phyloP scores from a whole-genome alignment of 208 protist genomes.

The Wallacemonas rigidus region DNA sequence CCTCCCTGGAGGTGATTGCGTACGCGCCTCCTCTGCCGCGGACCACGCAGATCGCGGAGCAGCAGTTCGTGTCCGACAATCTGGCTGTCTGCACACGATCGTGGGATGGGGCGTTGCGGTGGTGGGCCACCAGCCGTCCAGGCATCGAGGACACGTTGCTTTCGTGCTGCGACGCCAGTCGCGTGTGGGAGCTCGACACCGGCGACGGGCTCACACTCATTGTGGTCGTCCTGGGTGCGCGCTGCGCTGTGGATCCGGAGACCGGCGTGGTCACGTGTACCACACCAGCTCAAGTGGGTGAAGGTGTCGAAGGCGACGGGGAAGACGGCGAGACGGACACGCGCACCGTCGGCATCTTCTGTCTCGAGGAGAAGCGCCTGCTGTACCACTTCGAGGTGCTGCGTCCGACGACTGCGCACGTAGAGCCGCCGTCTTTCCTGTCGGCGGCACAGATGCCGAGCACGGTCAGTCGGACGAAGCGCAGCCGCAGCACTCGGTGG shows the following conservation, averaged over 20 bases:
- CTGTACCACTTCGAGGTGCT: conserved; percentile 9
- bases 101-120: background rate
- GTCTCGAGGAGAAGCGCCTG: conserved; percentile 1
- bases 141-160: background rate
- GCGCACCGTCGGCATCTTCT: conserved; percentile 7
- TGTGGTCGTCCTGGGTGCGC: conserved; percentile 10
- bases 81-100: background rate
- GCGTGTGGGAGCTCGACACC: conserved; percentile 13
- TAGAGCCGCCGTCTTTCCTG: too few species aligned
- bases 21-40: background rate
- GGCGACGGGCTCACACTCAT: conserved; percentile 14
- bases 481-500: background rate
- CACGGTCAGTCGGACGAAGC: too few species aligned
- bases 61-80: conserved; percentile 9
- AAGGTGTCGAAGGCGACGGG: background rate
- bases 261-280: conserved; percentile 3
- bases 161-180: conserved; percentile 1
- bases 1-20: background rate
- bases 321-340: background rate
- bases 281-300: background rate
- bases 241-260: conserved; percentile 9
- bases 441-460: too few species aligned
- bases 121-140: background rate
- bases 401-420: too few species aligned
- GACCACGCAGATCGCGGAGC: background rate